Base-by-base conservation (phyloP, 352 stramenopile species). In the Globisporangium acanthophoron region DNA sequence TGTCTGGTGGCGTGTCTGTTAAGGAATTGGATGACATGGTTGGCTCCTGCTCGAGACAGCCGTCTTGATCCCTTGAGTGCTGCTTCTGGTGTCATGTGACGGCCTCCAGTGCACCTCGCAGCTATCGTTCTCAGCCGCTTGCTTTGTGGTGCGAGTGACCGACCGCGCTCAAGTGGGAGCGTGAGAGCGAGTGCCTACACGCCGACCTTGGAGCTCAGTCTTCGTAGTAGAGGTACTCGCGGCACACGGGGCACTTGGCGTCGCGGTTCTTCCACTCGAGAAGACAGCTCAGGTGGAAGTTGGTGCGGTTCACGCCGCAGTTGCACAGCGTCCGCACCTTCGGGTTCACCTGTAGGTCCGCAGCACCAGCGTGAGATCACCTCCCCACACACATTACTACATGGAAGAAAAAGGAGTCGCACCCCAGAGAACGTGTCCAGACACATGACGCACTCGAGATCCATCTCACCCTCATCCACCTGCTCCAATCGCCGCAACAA, bases 361-460 rank as follows among this genome's bases (percentile, higher is more conserved):
- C 9, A 37, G 33, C 53, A 2, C 33, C 27, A 43, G 18, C 44
- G 13, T 37, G 29, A 45, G 3, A 46, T 21, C 47, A 21, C 35
- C 16, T 43, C 12, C 16, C 46, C 20, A 7, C 24, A 27, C 24
- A 27, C 24, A 27, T 27, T 27, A 3, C 24, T 27, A 27, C 24
- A 1, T 27, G 24, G 1, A 13, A 18, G 37, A 43, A 18, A 2
- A 3, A 43, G 1, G 3, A 4, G 9, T 45, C 64, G 39, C 41
- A 84, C 75, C 50, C 66, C 41, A 1, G 66, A 81, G 53, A 92
- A 92, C 11, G 71, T 87, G 33, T 91, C 82, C n/a, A 92, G 56
- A 48, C 82, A 92, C 73, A 92, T 93, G 66, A 96, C 76, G 62
- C 87, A 96, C 70, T 96, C 87, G 33, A 95, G 71, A 21, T 93